A percentile compares a stretch with the other conserved stretches of the same genome.
Conservation (phyloP, 2,329 filamentous ascomycete species). For the Fusarium sp. region DNA sequence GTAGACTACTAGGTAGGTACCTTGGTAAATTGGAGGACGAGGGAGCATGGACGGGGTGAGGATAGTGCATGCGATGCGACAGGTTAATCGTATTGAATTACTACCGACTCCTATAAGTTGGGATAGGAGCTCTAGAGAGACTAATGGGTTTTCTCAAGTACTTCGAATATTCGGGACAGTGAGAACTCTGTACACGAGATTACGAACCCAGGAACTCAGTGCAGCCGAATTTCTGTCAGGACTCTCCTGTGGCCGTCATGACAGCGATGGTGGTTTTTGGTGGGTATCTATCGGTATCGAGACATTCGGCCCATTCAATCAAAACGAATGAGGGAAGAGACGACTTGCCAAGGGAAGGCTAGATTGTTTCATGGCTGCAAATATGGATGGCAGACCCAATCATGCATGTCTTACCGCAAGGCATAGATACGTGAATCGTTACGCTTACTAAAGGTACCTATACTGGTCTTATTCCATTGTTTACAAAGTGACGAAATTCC, state of each 20-base stretch:
- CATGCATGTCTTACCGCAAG: background rate
- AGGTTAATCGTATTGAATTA: background rate
- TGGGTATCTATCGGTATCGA: conserved; percentile 20
- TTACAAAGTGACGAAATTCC: background rate
- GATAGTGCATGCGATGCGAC: conserved; percentile 35
- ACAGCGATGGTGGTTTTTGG: conserved; percentile 25
- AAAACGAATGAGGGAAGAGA: conserved; percentile 13
- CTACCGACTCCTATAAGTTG: background rate
- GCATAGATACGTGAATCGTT: background rate
- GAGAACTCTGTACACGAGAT: background rate
- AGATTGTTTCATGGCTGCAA: background rate
- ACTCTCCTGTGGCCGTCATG: conserved; percentile 25
- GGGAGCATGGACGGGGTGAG: conserved; percentile 31
- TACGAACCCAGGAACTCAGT: background rate
- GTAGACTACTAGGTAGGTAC: conserved; percentile 18
- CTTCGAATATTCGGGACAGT: too few species aligned
- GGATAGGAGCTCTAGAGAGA: background rate
- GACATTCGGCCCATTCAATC: conserved; percentile 16
- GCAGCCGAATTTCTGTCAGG: conserved; percentile 1
- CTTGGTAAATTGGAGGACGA: background rate
- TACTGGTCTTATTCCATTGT: background rate
- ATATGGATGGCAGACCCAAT: background rate
- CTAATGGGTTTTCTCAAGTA: background rate
- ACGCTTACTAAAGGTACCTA: background rate
- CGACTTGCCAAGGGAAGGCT: background rate